Percentiles rank a stretch among this genome's conserved stretches.
These are phyloP conservation scores for Pachysandra terminalis DNA, from an alignment of 164 flowering plant species.

Conservation along the genomic window DNA sequence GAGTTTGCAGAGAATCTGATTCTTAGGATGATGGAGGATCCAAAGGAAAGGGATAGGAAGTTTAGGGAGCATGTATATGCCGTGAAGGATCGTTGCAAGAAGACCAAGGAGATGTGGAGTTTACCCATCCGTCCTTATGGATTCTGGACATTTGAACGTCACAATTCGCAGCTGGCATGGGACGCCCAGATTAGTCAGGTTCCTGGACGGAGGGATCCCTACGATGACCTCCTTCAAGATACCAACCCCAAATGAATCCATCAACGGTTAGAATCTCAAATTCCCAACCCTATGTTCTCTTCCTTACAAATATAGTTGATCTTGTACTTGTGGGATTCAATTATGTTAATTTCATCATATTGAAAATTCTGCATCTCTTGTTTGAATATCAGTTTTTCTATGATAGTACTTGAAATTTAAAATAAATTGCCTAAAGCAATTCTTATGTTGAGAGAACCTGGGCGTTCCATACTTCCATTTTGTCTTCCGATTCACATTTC, in stretches of 20 bases:
- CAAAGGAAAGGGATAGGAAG: constrained; percentile 72
- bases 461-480: too few relatives aligned
- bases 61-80: constrained; percentile 70
- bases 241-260: constrained; percentile 10
- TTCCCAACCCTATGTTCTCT: neutral
- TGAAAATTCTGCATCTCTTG: neutral
- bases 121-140: constrained; percentile 89
- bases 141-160: constrained; percentile 95
- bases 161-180: constrained; percentile 74
- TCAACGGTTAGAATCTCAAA: neutral
- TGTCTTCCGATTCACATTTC: too few relatives aligned
- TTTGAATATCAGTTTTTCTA: too few relatives aligned
- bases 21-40: constrained; percentile 85
- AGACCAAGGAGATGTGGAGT: constrained; percentile 93
- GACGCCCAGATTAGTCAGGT: constrained; percentile 89
- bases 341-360: neutral
- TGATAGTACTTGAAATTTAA: neutral
- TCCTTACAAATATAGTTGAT: neutral
- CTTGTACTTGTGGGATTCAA: neutral
- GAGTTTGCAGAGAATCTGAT: constrained; percentile 91
- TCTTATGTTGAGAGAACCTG: too few relatives aligned
- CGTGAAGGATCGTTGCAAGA: constrained; percentile 59
- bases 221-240: constrained; percentile 67
- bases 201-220: constrained; percentile 80
- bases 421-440: too few relatives aligned